A percentile compares a stretch with the other conserved stretches of the same genome.
Evolutionary conservation across 257 asterid species (phyloP).

Genomic region (Apocynum venetum): DNA sequence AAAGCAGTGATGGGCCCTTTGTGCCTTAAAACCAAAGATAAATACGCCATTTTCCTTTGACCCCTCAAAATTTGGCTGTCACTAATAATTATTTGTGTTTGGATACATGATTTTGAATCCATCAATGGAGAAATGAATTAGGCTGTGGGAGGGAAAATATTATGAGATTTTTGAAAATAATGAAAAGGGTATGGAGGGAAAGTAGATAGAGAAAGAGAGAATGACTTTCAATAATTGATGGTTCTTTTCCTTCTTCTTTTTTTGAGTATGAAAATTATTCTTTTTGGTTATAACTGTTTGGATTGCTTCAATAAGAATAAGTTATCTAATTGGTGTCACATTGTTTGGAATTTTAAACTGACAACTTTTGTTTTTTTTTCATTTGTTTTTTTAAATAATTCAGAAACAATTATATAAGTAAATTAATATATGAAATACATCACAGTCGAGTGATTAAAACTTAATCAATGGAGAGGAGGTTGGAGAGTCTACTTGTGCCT

Average conservation of each 20-base stretch:
- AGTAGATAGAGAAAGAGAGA: not conserved
- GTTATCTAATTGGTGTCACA: not conserved
- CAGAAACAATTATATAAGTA: too few relatives aligned
- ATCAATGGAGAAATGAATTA: not conserved
- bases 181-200: not conserved
- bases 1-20: slow-evolving; percentile 26
- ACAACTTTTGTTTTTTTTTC: not conserved
- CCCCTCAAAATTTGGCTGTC: slow-evolving; percentile 7
- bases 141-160: not conserved
- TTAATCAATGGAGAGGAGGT: too few relatives aligned
- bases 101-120: slow-evolving; percentile 5
- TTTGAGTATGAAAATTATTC: too few relatives aligned
- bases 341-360: not conserved
- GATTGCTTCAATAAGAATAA: not conserved
- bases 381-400: not conserved
- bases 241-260: not conserved
- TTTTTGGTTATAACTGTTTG: too few relatives aligned
- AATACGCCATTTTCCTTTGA: slow-evolving; percentile 3
- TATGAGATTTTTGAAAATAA: slow-evolving; percentile 13
- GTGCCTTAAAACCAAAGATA: slow-evolving; percentile 40
- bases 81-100: slow-evolving; percentile 5
- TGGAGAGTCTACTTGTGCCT: too few relatives aligned
- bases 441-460: too few relatives aligned
- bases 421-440: too few relatives aligned
- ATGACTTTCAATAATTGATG: slow-evolving; percentile 15